Base-by-base conservation (phyloP, 495 filamentous ascomycete genomes). In the Letharia columbiana region DNA sequence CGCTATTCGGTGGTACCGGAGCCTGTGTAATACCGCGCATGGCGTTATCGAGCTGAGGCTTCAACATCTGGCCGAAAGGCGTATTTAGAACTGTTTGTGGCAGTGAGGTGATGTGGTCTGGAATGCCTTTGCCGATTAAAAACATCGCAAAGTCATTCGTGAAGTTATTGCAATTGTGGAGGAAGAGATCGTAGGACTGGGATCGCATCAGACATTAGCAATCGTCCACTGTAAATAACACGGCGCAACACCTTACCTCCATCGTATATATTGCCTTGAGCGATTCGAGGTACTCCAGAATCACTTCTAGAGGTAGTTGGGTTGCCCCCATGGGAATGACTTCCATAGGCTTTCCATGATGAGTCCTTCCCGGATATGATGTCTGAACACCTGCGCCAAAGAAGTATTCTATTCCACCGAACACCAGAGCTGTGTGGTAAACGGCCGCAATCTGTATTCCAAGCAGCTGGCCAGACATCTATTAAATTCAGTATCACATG, bases 111-210 rank as follows among this genome's bases (percentile, higher is more conserved):
- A 98, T 98, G 67, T 95, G 88, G 0, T 84, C 82, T 15, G 94
- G 94, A 66, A 98, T 97, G 13, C 89, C 87, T 71, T 85, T 89
- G 31, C 94, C 93, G n/a, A 96, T 78, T 3, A 98, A 79, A 66
- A 98, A 97, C 79, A 88, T 96, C 58, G 89, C 77, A 69, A 98
- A 84, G 67, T 98, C 94, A 72, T 98, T 92, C 7, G 91, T 89
- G 75, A 98, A 98, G 79, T 98, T 98, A 77, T 98, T 98, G 83
- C 94, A 97, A 72, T 98, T 98, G 72, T 96, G 92, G 47, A 88
- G 79, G 74, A 91, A 91, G 4, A 96, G 79, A 74, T 96, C 90
- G 71, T 97, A 97, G 0, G 89, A 91, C 88, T 91, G 70, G 33
- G 39, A 23, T 31, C n/a, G 10, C 23, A 31, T 20, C 9, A n/a